Base-by-base conservation (phyloP, 2,329 filamentous ascomycete species). In the Cadophora sp. region DNA sequence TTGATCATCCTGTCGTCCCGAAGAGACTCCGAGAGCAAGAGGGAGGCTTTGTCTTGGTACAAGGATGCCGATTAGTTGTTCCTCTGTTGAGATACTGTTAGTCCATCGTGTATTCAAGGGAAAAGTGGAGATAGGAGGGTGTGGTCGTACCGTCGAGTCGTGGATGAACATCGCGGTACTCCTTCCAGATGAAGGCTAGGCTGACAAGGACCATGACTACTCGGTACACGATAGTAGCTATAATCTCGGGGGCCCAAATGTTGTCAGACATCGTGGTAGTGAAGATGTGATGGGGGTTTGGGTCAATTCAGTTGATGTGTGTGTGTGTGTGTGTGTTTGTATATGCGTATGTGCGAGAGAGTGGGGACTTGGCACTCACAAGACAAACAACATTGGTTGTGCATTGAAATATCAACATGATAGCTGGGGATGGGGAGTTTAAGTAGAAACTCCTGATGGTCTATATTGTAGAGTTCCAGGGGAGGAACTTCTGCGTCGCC, bases 241-340 rank as follows among this genome's bases (percentile, higher is more conserved):
- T 56, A n/a, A 39, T 41, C n/a, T 56, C 53, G 9, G 53, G 53
- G 8, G 53, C 39, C 53, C 53, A 56, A 16, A 56, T n/a, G 8
- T 14, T 56, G 3, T 39, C 53, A n/a, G 33, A 39, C 53, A 56
- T 55, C 3, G 51, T 39, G 18, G 30, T 20, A 16, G 4, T 18
- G 27, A 5, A 14, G 18, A 9, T 45, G 16, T 8, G 14, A 20
- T 45, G 14, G n/a, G 43, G 43, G 1, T n/a, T 45, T 18, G n/a
- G 43, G 16, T 45, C 16, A n/a, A 13, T 18, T 8, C 16, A 45
- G 43, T 45, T 13, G 13, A 6, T 4, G 9, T 18, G 16, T 45
- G n/a, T 3, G 8, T 45, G 16, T 45, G 43, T 45, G 3, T 45
- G 8, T 45, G 43, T 30, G 27, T 1, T n/a, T 45, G n/a, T 3